Evolutionary conservation across 2,329 filamentous ascomycete genomes (phyloP).

Genomic region (Aspergillus novoparasiticus): DNA sequence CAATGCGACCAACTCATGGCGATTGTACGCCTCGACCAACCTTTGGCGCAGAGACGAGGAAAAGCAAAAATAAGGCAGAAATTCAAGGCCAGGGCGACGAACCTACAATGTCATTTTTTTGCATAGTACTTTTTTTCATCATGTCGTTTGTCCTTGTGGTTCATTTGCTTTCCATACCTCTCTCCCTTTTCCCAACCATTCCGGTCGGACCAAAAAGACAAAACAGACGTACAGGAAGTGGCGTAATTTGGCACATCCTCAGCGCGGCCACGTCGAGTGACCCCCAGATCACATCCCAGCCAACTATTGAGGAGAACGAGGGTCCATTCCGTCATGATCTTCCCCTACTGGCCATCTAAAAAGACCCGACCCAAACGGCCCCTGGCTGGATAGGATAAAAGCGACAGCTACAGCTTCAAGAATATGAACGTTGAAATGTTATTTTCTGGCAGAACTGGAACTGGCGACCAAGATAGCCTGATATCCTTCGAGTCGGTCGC

Average conservation of each 20-base stretch:
- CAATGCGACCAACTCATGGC: constrained; percentile 9
- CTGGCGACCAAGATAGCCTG: not conserved
- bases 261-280: constrained; percentile 38
- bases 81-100: not conserved
- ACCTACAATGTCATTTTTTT: not conserved
- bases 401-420: not conserved
- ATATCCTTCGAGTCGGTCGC: not conserved
- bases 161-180: not conserved
- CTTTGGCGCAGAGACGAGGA: constrained; percentile 8
- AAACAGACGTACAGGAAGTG: constrained; percentile 15
- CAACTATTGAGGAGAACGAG: constrained; percentile 16
- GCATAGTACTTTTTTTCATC: not conserved
- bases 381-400: not conserved
- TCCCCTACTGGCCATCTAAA: constrained; percentile 12
- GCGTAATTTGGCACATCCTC: constrained; percentile 26
- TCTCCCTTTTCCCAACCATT: not conserved
- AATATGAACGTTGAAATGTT: no score
- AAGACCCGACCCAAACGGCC: constrained; percentile 6
- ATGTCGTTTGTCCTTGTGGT: not conserved
- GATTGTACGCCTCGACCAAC: not conserved
- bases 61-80: constrained; percentile 3
- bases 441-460: not conserved
- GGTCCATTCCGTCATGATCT: constrained; percentile 10
- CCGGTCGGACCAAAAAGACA: constrained; percentile 14
- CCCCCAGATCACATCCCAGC: constrained; percentile 22